Percentiles rank a stretch among this genome's conserved stretches.
Evolutionary conservation across 176 grass and related monocot species (phyloP).

Genomic region (Hordeum marinum): DNA sequence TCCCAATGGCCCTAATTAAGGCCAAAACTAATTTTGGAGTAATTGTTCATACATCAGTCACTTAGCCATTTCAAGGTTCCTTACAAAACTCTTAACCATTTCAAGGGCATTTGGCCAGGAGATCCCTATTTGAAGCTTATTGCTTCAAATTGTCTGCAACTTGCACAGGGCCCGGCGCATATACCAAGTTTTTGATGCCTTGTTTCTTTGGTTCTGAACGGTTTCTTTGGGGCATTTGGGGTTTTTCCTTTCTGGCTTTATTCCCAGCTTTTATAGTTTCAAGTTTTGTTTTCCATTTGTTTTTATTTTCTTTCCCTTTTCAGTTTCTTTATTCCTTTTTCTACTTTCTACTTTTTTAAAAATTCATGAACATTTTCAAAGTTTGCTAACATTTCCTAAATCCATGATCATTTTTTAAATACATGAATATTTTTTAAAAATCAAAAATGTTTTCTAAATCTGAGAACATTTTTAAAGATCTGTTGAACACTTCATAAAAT

Average conservation of each 20-base stretch:
- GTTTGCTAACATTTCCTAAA: too few species aligned
- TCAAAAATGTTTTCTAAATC: too few species aligned
- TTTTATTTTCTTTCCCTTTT: not conserved
- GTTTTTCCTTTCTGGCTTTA: not conserved
- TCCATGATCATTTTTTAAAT: too few species aligned
- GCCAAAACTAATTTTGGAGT: not conserved
- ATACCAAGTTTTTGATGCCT: too few species aligned
- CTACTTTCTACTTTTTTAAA: not conserved
- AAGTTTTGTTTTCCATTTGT: not conserved
- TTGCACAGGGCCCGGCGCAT: too few species aligned
- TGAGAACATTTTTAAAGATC: too few species aligned
- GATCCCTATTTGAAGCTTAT: not conserved
- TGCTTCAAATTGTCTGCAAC: too few species aligned
- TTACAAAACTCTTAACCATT: too few species aligned
- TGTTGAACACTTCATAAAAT: not conserved
- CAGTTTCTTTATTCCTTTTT: too few species aligned
- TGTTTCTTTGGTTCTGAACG: not conserved
- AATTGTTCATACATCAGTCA: not conserved
- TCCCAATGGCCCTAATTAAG: not conserved
- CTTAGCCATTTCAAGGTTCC: not conserved
- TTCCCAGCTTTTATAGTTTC: not conserved
- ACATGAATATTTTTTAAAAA: too few species aligned
- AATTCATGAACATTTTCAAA: too few species aligned
- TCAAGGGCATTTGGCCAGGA: not conserved
- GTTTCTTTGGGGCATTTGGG: not conserved